Base-by-base conservation (phyloP, 805 yeast species). In the Cyberlindnera xishuangbannaensis region DNA sequence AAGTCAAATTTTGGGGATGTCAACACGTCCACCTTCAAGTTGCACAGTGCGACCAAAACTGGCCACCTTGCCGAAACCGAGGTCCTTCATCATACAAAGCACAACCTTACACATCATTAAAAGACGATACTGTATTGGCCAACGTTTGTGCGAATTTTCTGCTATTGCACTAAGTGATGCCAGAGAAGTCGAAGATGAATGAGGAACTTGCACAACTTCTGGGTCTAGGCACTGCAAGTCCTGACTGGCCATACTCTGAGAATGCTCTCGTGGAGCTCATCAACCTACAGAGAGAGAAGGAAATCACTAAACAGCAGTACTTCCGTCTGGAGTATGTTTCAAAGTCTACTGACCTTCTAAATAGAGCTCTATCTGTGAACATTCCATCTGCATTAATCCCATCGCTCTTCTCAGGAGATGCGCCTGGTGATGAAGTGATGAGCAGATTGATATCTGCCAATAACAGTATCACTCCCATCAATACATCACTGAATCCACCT, bases 221-320 rank as follows among this genome's bases (percentile, higher is more conserved):
- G 18, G 53, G 54, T 5, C 40, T 51, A 16, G 48, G 50, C 0
- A 39, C 44, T 16, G 37, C 41, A n/a, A 35, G 34, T 18, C 41
- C 39, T 6, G 50, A 48, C 16, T 48, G 53, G 50, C 52, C 53
- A 7, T 38, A 43, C 31, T 37, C 49, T 0, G 56, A 52, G 27
- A 31, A 39, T 27, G 37, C 53, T 1, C 36, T 52, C 2, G 22
- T 49, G 5, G 52, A 50, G 22, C 30, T 52, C 7, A 47, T 52
- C 6, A 37, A 41, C 6, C 35, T 50, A 1, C 55, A 52, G 27
- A 30, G 39, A 3, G 87, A 85, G 52, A 90, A 82, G 50, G 96
- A 88, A 53, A 67, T 71, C 27, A 81, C 96, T 2, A 81, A 80
- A 44, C 95, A 87, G 54, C 92, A 82, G 44, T 78, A 66, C 45